These are phyloP conservation scores for Sutorius australiensis DNA, from an alignment of 768 basidiomycete species.

Conservation along the genomic window DNA sequence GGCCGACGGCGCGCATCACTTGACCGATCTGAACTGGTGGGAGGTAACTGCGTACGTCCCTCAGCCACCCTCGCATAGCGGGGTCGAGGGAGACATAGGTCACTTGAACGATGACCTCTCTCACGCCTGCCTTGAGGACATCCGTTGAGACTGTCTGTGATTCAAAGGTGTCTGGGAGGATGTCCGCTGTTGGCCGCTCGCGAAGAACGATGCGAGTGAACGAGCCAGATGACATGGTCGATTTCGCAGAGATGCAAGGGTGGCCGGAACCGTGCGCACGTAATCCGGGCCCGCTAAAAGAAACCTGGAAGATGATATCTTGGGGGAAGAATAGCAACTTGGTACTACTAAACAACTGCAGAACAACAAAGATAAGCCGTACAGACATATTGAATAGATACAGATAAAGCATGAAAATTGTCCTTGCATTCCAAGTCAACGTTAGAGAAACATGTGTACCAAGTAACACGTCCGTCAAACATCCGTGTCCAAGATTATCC, in stretches of 20 bases:
- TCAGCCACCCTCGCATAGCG: constrained; percentile 83
- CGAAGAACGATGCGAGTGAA: constrained; percentile 74
- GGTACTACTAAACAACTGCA: not conserved
- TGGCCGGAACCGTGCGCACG: not conserved
- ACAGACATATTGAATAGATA: constrained; percentile 16
- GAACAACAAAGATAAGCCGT: constrained; percentile 7
- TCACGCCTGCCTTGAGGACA: constrained; percentile 46
- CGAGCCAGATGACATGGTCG: constrained; percentile 22
- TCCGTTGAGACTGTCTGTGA: constrained; percentile 50
- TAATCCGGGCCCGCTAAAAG: not conserved
- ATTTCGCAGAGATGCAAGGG: not conserved
- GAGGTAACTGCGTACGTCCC: constrained; percentile 66
- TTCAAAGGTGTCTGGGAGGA: constrained; percentile 73
- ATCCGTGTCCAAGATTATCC: constrained; percentile 25
- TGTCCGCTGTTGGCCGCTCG: constrained; percentile 64
- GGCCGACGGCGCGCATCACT: constrained; percentile 28
- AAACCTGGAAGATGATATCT: not conserved
- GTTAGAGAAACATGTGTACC: not conserved
- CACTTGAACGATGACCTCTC: constrained; percentile 69
- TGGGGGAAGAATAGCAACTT: not conserved
- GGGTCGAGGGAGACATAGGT: constrained; percentile 83
- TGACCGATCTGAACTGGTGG: not conserved
- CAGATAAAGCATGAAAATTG: constrained; percentile 2
- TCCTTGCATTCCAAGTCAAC: constrained; percentile 10
- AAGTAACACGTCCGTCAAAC: not conserved